phyloP scores from a whole-genome alignment of 257 asterid species.

The Anisodus tanguticus region DNA sequence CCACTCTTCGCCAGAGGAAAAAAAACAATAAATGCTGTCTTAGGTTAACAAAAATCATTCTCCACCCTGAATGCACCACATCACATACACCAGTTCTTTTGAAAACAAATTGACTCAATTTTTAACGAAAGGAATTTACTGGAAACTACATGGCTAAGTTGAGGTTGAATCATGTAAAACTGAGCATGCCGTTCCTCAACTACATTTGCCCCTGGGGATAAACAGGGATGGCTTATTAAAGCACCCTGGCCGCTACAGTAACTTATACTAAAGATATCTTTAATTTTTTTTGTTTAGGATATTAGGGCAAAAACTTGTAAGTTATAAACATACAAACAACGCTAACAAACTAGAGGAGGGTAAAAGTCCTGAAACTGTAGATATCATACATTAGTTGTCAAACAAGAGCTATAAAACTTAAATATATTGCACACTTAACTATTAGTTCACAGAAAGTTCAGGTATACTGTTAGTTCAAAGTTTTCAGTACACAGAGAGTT shows the following conservation, averaged over 20 bases:
- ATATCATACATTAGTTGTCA: not conserved
- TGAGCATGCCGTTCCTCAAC: not conserved
- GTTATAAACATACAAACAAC: not conserved
- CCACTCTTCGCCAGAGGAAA: not conserved
- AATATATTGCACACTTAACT: not conserved
- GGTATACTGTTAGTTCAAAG: not conserved
- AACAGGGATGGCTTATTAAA: not conserved
- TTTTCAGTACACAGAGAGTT: not conserved
- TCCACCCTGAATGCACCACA: not conserved
- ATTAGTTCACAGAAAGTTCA: not conserved
- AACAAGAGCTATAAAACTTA: not conserved
- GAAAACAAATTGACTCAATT: not conserved
- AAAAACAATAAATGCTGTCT: not conserved
- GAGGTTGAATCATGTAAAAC: constrained; percentile 9
- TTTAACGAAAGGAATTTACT: not conserved
- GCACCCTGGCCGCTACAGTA: not conserved
- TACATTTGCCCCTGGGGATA: not conserved
- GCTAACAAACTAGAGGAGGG: not conserved
- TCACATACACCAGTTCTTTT: not conserved
- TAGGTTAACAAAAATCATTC: not conserved
- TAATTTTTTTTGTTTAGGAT: not conserved
- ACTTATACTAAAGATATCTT: not conserved
- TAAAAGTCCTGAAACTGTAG: not conserved
- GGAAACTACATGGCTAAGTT: not conserved
- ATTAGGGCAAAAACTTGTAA: not conserved